A percentile compares a stretch with the other conserved stretches of the same genome.
Evolutionary conservation across 2,329 filamentous ascomycete genomes (phyloP).

Genomic region (Fusarium sulawesiense): DNA sequence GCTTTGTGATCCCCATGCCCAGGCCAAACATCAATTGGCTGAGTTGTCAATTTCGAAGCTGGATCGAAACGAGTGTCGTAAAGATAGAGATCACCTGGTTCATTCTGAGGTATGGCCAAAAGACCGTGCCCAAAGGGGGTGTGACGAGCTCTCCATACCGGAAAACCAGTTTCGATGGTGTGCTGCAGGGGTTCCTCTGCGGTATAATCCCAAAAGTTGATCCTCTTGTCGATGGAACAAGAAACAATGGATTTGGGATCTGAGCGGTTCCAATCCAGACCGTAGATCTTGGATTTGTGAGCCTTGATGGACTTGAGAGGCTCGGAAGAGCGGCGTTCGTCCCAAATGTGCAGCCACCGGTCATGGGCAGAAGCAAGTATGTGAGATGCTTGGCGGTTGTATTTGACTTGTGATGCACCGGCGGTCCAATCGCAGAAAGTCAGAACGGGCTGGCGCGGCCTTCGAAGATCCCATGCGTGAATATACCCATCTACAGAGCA

Average conservation of each 20-base stretch:
- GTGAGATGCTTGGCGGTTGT: conserved; percentile 87
- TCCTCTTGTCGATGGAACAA: conserved; percentile 90
- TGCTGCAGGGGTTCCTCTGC: conserved; percentile 75
- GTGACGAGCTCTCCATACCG: conserved; percentile 90
- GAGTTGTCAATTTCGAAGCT: conserved; percentile 58
- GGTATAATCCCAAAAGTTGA: conserved; percentile 90
- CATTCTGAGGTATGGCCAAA: conserved; percentile 91
- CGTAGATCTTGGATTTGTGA: conserved; percentile 93
- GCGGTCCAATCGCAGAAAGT: conserved; percentile 94
- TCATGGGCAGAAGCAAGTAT: conserved; percentile 93
- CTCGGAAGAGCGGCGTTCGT: conserved; percentile 80
- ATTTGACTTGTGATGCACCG: conserved; percentile 94
- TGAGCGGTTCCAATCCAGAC: conserved; percentile 91
- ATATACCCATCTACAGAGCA: conserved; percentile 95
- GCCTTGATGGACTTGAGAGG: conserved; percentile 87
- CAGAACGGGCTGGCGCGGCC: conserved; percentile 76
- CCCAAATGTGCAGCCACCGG: conserved; percentile 88
- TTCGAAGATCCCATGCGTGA: conserved; percentile 89
- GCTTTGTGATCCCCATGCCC: conserved; percentile 76
- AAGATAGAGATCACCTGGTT: conserved; percentile 84
- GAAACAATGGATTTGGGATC: conserved; percentile 79
- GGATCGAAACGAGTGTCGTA: conserved; percentile 73
- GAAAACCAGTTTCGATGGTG: conserved; percentile 83
- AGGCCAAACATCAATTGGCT: conserved; percentile 68
- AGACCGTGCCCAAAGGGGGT: conserved; percentile 90